Percentiles rank a stretch among this genome's conserved stretches.
phyloP scores from a whole-genome alignment of 1,139 yeast genomes.

The Candida smagusa region DNA sequence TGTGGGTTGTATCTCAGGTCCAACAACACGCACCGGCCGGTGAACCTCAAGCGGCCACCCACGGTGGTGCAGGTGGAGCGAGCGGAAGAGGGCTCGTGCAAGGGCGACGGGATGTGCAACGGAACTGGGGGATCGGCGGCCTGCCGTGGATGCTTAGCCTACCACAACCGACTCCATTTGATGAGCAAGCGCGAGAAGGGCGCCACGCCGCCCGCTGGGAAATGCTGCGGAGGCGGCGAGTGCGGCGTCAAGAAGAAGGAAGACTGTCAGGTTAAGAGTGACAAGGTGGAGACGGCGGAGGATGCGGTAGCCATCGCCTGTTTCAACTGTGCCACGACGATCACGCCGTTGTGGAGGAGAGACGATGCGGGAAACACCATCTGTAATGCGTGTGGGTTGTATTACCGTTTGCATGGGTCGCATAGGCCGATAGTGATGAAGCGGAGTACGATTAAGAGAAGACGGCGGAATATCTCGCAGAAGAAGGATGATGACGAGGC shows the following conservation, averaged over 20 bases:
- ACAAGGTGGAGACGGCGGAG: constrained; percentile 16
- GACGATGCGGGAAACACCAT: constrained; percentile 78
- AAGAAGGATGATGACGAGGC: neutral
- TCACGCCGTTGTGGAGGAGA: constrained; percentile 86
- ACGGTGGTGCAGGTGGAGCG: constrained; percentile 47
- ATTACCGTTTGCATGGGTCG: constrained; percentile 70
- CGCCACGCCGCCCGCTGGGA: neutral
- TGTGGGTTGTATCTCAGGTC: constrained; percentile 61
- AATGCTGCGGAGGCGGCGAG: constrained; percentile 2
- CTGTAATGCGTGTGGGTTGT: constrained; percentile 87
- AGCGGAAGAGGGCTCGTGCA: constrained; percentile 59
- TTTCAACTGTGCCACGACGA: constrained; percentile 77
- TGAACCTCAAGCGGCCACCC: constrained; percentile 67
- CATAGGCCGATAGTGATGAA: constrained; percentile 80
- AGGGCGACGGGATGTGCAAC: constrained; percentile 81
- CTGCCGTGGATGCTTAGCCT: constrained; percentile 82
- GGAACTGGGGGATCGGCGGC: constrained; percentile 85
- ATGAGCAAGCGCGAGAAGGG: constrained; percentile 14
- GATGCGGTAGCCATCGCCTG: constrained; percentile 67
- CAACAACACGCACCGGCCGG: constrained; percentile 52
- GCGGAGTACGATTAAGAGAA: constrained; percentile 67
- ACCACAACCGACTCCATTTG: constrained; percentile 58
- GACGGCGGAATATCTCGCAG: constrained; percentile 47
- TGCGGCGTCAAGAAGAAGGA: constrained; percentile 1
- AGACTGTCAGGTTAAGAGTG: constrained; percentile 1